Percentiles rank a stretch among this genome's conserved stretches.
phyloP scores from a whole-genome alignment of 176 grass and related monocot species.

The Triticum monococcum region DNA sequence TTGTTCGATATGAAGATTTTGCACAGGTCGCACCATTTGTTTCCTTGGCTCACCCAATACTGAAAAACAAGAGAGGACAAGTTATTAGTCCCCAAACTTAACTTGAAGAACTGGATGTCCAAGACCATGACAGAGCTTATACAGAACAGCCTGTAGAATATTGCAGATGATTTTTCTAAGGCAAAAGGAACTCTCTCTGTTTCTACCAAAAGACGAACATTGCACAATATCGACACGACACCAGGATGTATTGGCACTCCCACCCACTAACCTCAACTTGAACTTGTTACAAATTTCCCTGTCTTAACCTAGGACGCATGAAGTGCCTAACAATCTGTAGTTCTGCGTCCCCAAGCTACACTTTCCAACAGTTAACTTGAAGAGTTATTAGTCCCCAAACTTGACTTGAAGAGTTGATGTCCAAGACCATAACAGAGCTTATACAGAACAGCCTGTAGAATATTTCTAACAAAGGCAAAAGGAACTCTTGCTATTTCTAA shows the following conservation, averaged over 20 bases:
- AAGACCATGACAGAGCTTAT: not conserved
- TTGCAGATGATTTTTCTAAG: not conserved
- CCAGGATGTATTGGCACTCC: not conserved
- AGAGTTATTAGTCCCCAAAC: too few species aligned
- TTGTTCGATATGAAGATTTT: constrained; percentile 91
- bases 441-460: not conserved
- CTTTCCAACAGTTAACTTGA: not conserved
- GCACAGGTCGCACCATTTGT: constrained; percentile 97
- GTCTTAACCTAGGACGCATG: not conserved
- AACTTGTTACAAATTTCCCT: not conserved
- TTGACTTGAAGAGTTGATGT: too few species aligned
- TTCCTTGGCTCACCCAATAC: constrained; percentile 99
- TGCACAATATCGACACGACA: not conserved
- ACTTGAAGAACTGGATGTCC: not conserved
- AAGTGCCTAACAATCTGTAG: not conserved
- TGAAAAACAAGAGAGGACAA: constrained; percentile 48
- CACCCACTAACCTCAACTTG: not conserved
- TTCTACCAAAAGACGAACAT: not conserved
- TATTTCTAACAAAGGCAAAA: not conserved
- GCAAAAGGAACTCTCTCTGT: not conserved
- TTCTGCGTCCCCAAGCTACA: not conserved
- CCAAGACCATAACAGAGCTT: not conserved
- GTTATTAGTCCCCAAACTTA: not conserved
- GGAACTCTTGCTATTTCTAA: not conserved
- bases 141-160: not conserved